Base-by-base conservation (phyloP, 352 stramenopile genomes). In the Globisporangium carolinianum region DNA sequence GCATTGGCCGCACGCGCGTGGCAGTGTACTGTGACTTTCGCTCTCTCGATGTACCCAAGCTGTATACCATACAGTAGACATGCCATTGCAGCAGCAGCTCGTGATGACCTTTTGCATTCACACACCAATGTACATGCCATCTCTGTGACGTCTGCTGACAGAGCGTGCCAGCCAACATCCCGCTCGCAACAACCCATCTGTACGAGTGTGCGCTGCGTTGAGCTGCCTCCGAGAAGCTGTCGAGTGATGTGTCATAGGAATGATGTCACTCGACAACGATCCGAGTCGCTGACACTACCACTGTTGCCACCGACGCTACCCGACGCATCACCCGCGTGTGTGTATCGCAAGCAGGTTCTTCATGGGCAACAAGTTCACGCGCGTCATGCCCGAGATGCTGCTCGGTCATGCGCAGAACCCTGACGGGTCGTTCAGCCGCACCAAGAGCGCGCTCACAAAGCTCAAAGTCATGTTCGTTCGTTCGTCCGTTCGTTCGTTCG, bases 1-100 rank as follows among this genome's bases (percentile, higher is more conserved):
- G 83, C 63, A 81, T 89, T 45, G 80, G 80, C 24, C 63, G 67
- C n/a, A 66, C 69, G 32, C 75, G 79, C 32, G 70, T 91, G 17
- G 80, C 77, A 14, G 83, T 93, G 9, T 85, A 89, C 62, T 91
- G 83, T 56, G 80, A 93, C 59, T 91, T 87, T 47, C 77, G 75
- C 32, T 75, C 62, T 1, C 75, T 93, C 43, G 53, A 74, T 63
- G 83, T 89, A 38, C 59, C 38, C 42, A 14, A 4, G 8, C 6
- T n/a, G 15, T 32, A 18, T 50, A 6, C 4, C 36, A 32, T 32
- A 32, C 24, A 32, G 24, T 32, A 32, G 24, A 32, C 24, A 47
- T 18, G 18, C 17, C 36, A 41, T 5, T 39, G 9, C 41, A 4
- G 14, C 41, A 4, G 14, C 12, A 18, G 60, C n/a, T 53, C 17